Percentiles rank a stretch among this genome's conserved stretches.
Evolutionary conservation across 805 yeast genomes (phyloP).

Genomic region (Candida hungchunana): DNA sequence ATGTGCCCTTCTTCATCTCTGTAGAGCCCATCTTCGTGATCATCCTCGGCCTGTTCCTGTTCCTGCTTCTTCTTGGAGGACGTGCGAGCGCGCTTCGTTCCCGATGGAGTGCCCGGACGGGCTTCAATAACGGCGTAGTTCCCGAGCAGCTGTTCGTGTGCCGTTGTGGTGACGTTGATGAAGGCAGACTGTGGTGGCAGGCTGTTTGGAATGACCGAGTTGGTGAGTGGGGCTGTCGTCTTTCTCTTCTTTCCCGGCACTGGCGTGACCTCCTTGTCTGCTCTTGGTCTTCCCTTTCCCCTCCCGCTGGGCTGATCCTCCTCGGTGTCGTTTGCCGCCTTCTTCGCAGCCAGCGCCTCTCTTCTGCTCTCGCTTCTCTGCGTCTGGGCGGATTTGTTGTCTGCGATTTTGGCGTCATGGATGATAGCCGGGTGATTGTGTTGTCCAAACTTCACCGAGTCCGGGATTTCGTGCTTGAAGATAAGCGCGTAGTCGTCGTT

Average conservation of each 20-base stretch:
- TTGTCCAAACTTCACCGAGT: slow-evolving; percentile 69
- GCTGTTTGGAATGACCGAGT: neutral
- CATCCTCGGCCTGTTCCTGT: slow-evolving; percentile 11
- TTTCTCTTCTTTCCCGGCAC: neutral
- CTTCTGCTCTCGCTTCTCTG: slow-evolving; percentile 82
- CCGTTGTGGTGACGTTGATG: neutral
- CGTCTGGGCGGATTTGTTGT: slow-evolving; percentile 60
- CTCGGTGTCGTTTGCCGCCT: slow-evolving; percentile 43
- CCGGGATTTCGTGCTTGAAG: slow-evolving; percentile 77
- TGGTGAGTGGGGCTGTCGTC: neutral
- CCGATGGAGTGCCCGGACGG: slow-evolving; percentile 22
- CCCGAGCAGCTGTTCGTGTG: slow-evolving; percentile 1
- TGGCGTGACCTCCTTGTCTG: slow-evolving; percentile 24
- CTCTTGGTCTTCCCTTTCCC: slow-evolving; percentile 20
- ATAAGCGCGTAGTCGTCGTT: slow-evolving; percentile 79
- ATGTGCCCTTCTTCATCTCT: slow-evolving; percentile 15
- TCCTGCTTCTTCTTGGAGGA: slow-evolving; percentile 16
- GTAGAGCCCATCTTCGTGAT: slow-evolving; percentile 13
- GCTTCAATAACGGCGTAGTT: neutral
- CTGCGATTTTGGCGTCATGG: slow-evolving; percentile 46
- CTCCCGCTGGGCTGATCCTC: slow-evolving; percentile 22
- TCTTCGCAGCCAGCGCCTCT: slow-evolving; percentile 88
- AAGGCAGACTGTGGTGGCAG: too few relatives aligned
- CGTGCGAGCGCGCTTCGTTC: slow-evolving; percentile 17
- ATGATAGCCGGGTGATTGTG: slow-evolving; percentile 90